Conservation (phyloP, 164 flowering plant genomes). For the Liriodendron chinense region DNA sequence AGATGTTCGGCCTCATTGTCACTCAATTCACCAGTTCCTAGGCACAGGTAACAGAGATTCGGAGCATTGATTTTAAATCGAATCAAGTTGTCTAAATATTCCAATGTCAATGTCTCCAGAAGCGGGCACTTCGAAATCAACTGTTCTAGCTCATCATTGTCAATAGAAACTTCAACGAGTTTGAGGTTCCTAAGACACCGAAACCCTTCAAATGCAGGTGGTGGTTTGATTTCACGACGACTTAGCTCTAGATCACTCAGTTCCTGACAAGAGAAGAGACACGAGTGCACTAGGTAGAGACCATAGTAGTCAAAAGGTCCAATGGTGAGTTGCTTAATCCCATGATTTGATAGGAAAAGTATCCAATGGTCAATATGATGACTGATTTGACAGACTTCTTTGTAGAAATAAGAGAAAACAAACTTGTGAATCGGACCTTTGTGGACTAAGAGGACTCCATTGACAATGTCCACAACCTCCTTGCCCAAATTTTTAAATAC, state of each 20-base stretch:
- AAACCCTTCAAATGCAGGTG: not conserved
- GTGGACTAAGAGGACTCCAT: not conserved
- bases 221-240: not conserved
- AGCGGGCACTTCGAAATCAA: conserved; percentile 18
- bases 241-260: not conserved
- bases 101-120: conserved; percentile 42
- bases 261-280: conserved; percentile 2
- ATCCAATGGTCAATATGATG: conserved; percentile 2
- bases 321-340: not conserved
- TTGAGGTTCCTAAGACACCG: not conserved
- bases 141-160: not conserved
- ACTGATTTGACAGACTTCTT: not conserved
- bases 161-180: not conserved
- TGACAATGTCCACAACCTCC: not conserved
- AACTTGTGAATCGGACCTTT: not conserved
- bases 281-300: not conserved
- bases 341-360: not conserved
- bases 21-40: no score
- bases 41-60: no score
- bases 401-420: not conserved
- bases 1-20: conserved; percentile 17
- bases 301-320: not conserved
- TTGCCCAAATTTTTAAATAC: not conserved
- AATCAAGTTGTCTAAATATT: conserved; percentile 37
- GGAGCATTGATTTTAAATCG: conserved; percentile 47